phyloP scores from a whole-genome alignment of 768 basidiomycete genomes.

The Boletus rubroflammeus region DNA sequence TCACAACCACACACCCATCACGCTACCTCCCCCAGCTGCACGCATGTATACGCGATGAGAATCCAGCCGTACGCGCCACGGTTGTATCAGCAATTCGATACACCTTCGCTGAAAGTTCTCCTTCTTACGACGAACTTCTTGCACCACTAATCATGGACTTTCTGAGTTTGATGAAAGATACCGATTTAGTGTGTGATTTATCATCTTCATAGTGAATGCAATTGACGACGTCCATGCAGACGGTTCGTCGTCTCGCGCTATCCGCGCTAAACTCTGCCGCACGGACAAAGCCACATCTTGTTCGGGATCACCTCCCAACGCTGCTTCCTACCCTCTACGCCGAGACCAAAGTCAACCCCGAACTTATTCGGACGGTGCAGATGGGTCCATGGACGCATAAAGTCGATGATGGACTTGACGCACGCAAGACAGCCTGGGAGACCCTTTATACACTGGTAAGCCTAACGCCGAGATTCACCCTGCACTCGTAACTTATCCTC shows the following conservation, averaged over 20 bases:
- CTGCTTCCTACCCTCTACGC: constrained; percentile 82
- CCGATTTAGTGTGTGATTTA: constrained; percentile 64
- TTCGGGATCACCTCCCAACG: constrained; percentile 74
- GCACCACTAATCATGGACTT: constrained; percentile 88
- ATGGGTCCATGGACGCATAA: constrained; percentile 98
- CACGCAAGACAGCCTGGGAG: constrained; percentile 96
- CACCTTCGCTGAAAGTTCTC: constrained; percentile 82
- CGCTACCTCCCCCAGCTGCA: constrained; percentile 92
- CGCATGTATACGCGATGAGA: constrained; percentile 65
- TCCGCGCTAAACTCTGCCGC: constrained; percentile 93
- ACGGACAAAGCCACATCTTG: constrained; percentile 88
- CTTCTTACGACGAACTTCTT: constrained; percentile 86
- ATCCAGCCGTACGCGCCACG: constrained; percentile 74
- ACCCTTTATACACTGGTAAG: constrained; percentile 92
- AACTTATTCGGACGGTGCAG: constrained; percentile 84
- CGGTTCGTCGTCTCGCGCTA: constrained; percentile 84
- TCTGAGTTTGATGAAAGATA: constrained; percentile 84
- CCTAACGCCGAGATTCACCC: neutral
- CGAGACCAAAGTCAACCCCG: constrained; percentile 76
- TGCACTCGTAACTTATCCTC: neutral
- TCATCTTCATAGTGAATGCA: neutral
- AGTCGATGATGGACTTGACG: constrained; percentile 94
- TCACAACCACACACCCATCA: constrained; percentile 87
- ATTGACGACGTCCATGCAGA: constrained; percentile 42
- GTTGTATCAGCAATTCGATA: constrained; percentile 91